Base-by-base conservation (phyloP, 2,329 filamentous ascomycete species). In the Phyllosticta citriasiana region DNA sequence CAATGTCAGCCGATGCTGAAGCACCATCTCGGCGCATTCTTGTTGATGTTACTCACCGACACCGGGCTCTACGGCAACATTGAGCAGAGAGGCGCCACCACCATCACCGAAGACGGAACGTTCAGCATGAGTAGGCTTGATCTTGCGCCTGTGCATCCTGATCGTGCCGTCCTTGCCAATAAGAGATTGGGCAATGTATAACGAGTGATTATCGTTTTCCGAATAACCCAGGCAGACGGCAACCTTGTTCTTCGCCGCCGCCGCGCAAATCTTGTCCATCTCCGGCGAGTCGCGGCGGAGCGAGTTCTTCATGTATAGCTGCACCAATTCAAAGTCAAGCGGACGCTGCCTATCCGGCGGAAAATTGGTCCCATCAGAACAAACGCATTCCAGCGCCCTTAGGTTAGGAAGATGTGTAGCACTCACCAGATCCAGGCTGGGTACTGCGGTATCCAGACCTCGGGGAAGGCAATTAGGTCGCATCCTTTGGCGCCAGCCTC, bases 401-500 rank as follows among this genome's bases (percentile, higher is more conserved):
- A 10, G 14, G 2, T 22, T 1, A 22, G 19, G 19, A 1, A 22
- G 9, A 10, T 5, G 16, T 27, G 10, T 4, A 24, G 16, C 8
- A 66, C 70, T 65, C 63, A 79, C 78, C 78, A 80, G 25, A 78
- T 76, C 75, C 75, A 77, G 3, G 67, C 68, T 30, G 78, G 77
- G 63, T 80, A 78, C 1, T 77, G 76, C 3, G 75, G 70, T 10
- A 79, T 74, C 68, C 75, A 80, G 9, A 75, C 72, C 60, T 81
- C 77, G 1, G 78, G 77, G 54, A 80, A 81, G 0, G 70, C 68
- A 3, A 87, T 69, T 2, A 87, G 71, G 16, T 83, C 76, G 1
- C 82, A 82, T 1, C 79, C 80, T 53, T 80, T 78, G 4, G 70
- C 64, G 0, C 79, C 79, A 0, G 84, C 84, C 65, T 83, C 78